Conservation (phyloP, 164 flowering plant genomes). For the Kalanchoe fedtschenkoi region DNA sequence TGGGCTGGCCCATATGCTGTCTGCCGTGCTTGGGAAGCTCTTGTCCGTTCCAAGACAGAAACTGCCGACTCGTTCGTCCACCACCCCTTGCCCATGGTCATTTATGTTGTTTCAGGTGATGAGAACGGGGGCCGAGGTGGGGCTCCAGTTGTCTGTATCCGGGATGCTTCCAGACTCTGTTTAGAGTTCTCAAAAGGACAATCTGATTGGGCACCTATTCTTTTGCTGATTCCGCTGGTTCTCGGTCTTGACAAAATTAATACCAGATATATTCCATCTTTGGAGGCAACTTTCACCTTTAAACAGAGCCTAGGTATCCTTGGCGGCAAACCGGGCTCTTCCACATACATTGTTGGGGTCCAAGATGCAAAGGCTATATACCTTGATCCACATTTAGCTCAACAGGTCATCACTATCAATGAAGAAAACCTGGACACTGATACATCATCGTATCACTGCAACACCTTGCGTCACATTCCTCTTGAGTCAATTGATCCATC, state of each 20-base stretch:
- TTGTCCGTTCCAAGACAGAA: conserved; percentile 37
- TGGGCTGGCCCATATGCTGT: conserved; percentile 98
- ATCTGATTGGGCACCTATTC: conserved; percentile 62
- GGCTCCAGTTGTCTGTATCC: conserved; percentile 81
- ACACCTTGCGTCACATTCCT: conserved; percentile 42
- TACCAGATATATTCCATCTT: conserved; percentile 82
- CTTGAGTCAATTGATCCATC: conserved; percentile 81
- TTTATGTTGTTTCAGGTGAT: conserved; percentile 94
- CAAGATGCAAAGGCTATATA: conserved; percentile 83
- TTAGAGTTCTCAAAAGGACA: conserved; percentile 48
- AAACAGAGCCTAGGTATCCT: conserved; percentile 92
- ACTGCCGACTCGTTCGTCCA: conserved; percentile 14
- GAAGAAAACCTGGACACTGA: conserved; percentile 44
- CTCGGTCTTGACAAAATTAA: conserved; percentile 93
- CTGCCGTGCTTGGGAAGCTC: conserved; percentile 89
- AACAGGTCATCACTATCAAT: conserved; percentile 49
- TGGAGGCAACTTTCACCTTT: conserved; percentile 66
- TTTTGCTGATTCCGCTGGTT: conserved; percentile 88
- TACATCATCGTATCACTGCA: conserved; percentile 87
- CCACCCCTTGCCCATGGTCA: conserved; percentile 51
- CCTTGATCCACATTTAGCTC: conserved; percentile 93
- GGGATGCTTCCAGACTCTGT: conserved; percentile 56
- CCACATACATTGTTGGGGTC: conserved; percentile 86
- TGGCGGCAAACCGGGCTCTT: conserved; percentile 95
- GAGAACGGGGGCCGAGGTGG: conserved; percentile 98